These are phyloP conservation scores for Cytospora schulzeri DNA, from an alignment of 2,329 filamentous ascomycete species.

Conservation along the genomic window DNA sequence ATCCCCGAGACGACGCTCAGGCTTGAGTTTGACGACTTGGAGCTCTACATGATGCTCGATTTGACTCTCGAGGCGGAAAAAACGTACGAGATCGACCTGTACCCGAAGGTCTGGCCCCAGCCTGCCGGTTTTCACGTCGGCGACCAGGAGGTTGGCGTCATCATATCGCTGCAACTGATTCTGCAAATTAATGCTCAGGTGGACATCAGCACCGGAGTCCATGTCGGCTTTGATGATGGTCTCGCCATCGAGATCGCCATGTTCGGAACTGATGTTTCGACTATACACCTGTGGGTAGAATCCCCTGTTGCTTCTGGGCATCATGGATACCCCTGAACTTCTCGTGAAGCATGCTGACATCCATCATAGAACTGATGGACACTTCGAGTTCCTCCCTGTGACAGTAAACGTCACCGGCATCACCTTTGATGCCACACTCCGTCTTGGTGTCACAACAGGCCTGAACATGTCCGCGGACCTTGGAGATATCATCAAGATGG, in stretches of 20 bases:
- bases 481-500: constrained; percentile 34
- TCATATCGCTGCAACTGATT: constrained; percentile 55
- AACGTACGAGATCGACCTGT: constrained; percentile 53
- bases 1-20: constrained; percentile 47
- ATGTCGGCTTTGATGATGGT: constrained; percentile 56
- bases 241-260: constrained; percentile 51
- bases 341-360: not conserved
- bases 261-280: constrained; percentile 52
- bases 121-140: constrained; percentile 45
- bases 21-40: constrained; percentile 53
- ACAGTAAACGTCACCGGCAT: constrained; percentile 47
- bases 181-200: constrained; percentile 49
- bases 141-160: constrained; percentile 47
- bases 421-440: constrained; percentile 49
- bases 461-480: constrained; percentile 32
- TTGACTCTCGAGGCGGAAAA: constrained; percentile 44
- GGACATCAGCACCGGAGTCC: constrained; percentile 56
- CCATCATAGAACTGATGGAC: constrained; percentile 48
- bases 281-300: constrained; percentile 51
- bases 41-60: constrained; percentile 54
- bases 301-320: not conserved
- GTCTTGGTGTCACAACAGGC: constrained; percentile 50
- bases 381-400: constrained; percentile 60
- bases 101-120: constrained; percentile 43
- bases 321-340: not conserved